phyloP scores from a whole-genome alignment of 768 basidiomycete species.

The Tulasnella sp. region DNA sequence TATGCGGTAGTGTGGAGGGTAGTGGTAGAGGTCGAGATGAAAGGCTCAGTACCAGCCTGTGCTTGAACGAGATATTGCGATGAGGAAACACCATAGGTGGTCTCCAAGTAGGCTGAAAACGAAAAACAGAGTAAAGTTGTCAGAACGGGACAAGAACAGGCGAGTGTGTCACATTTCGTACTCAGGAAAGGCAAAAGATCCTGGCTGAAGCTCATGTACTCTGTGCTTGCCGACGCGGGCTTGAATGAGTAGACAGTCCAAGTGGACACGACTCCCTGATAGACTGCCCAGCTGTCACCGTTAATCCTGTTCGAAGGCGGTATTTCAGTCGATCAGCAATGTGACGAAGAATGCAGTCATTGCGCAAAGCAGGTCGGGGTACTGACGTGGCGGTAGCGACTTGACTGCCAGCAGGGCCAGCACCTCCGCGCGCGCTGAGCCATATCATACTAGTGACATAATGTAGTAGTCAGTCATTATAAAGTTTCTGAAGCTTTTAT shows the following conservation, averaged over 20 bases:
- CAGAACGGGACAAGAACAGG: too few species aligned
- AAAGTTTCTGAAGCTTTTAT: too few species aligned
- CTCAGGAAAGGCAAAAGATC: constrained; percentile 1
- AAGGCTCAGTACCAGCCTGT: constrained; percentile 52
- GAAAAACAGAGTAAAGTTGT: too few species aligned
- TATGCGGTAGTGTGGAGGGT: not conserved
- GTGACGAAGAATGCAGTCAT: not conserved
- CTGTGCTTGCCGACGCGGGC: not conserved
- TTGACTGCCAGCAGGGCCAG: constrained; percentile 1
- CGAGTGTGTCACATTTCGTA: too few species aligned
- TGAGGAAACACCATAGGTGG: constrained; percentile 34
- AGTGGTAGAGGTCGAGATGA: not conserved
- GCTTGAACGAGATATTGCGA: constrained; percentile 48
- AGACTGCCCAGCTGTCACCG: not conserved
- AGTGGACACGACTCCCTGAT: not conserved
- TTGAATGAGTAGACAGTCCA: constrained; percentile 9
- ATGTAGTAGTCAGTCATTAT: too few species aligned
- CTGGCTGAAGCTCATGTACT: constrained; percentile 5
- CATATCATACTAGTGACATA: constrained; percentile 2
- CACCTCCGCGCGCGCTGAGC: constrained; percentile 5
- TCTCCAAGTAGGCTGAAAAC: constrained; percentile 39
- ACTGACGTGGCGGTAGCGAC: constrained; percentile 3
- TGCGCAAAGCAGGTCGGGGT: not conserved
- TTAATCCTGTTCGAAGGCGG: not conserved
- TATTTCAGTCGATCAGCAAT: too few species aligned